Base-by-base conservation (phyloP, 768 basidiomycete species). In the Suillus alpinus region DNA sequence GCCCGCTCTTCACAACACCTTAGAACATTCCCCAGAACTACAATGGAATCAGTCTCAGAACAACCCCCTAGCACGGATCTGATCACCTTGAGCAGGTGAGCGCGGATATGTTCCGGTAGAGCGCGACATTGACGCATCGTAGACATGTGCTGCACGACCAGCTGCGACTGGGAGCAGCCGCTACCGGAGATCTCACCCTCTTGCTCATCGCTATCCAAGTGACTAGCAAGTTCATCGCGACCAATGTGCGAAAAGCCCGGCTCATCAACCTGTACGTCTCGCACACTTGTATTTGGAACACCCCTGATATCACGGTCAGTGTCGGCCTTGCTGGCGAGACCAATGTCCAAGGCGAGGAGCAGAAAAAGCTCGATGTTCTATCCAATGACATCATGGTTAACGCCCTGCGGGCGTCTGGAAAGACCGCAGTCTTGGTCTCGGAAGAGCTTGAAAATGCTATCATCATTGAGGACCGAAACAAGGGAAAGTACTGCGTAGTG, bases 301-400 rank as follows among this genome's bases (percentile, higher is more conserved):
- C 55, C 39, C 58, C 40, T 40, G n/a, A 36, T 34, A 53, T 60
- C 41, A 13, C 34, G 44, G 1, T 50, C 69, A 96, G 95, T n/a
- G 90, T 99, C 66, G 97, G 97, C 36, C 83, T 96, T 23, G 97
- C 97, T 16, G 97, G 97, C 16, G 94, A 95, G 71, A 92, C 92
- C 31, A 99, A 99, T 71, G 89, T 95, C 8, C 94, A 95, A 76
- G 97, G 97, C 23, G 97, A 98, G 75, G 97, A 98, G 71, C 97
- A 99, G 82, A 99, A 99, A 83, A 99, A 99, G 78, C 83, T 99
- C 57, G 95, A 97, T 70, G 89, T 97, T n/a, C 81, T 97, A 36
- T 91, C 94, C 14, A 98, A 99, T 73, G 95, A 99, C 73, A 99
- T 99, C 82, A 98, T 99, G 97, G 85, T 98, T 68, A 98, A 98